Conservation (phyloP, 129 eudicot species). For the Pittosporum tobira region DNA sequence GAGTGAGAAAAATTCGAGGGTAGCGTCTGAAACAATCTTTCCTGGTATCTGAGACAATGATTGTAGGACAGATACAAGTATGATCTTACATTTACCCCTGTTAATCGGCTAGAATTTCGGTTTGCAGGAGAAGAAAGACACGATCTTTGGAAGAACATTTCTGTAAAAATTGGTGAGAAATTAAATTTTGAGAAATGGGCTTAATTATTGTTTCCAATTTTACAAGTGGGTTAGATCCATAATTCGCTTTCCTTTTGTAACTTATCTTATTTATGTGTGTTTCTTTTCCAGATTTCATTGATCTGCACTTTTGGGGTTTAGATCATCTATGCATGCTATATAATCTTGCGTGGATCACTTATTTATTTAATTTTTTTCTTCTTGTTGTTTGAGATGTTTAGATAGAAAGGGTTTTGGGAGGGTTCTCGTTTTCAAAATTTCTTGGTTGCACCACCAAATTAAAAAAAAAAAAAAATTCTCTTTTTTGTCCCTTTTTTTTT, state of each 20-base stretch:
- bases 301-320: slow-evolving; percentile 29
- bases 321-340: no score
- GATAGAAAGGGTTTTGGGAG: slow-evolving; percentile 43
- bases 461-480: no score
- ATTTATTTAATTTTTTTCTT: no score
- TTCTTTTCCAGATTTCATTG: slow-evolving; percentile 28
- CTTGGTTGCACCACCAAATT: no score
- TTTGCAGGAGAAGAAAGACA: background rate
- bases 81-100: slow-evolving; percentile 17
- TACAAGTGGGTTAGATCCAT: slow-evolving; percentile 21
- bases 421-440: slow-evolving; percentile 21
- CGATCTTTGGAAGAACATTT: slow-evolving; percentile 18
- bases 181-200: slow-evolving; percentile 1
- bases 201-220: no score
- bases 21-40: slow-evolving; percentile 31
- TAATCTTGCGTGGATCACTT: no score
- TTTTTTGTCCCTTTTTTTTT: no score
- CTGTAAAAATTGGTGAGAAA: slow-evolving; percentile 23
- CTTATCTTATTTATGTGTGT: slow-evolving; percentile 1
- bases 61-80: no score
- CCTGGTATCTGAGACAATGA: slow-evolving; percentile 6
- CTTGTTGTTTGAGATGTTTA: no score
- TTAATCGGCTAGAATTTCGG: slow-evolving; percentile 6
- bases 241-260: background rate
- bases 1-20: slow-evolving; percentile 22